These are phyloP conservation scores for Pelargonium fulgidum DNA, from an alignment of 441 rosid genomes.

Conservation along the genomic window DNA sequence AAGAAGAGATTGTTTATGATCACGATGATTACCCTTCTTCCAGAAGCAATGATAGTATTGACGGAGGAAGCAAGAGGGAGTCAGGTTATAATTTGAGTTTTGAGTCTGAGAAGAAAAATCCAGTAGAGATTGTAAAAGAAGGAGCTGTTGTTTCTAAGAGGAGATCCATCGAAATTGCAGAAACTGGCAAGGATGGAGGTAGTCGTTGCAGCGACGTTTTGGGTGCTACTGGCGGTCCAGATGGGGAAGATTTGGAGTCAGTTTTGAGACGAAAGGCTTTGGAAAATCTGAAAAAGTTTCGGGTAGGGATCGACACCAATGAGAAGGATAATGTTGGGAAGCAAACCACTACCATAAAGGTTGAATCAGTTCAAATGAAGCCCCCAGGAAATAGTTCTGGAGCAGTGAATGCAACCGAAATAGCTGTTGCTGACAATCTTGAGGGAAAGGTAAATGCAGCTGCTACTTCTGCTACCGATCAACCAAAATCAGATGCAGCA, in stretches of 20 bases:
- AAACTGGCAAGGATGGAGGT: constrained; percentile 20
- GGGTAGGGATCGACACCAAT: constrained; percentile 32
- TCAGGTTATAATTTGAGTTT: constrained; percentile 18
- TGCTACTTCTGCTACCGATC: constrained; percentile 24
- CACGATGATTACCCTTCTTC: constrained; percentile 49
- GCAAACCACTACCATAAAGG: constrained; percentile 18
- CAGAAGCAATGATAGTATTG: constrained; percentile 44
- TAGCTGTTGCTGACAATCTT: constrained; percentile 21
- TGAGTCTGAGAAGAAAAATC: constrained; percentile 21
- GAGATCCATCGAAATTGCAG: constrained; percentile 15
- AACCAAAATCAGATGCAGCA: constrained; percentile 34
- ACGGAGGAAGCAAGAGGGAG: constrained; percentile 30
- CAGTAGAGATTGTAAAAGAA: constrained; percentile 28
- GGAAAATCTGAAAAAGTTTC: constrained; percentile 62
- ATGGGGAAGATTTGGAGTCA: constrained; percentile 50
- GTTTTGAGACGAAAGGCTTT: constrained; percentile 63
- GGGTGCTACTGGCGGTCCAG: constrained; percentile 21
- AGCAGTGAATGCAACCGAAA: constrained; percentile 20
- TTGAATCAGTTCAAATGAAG: constrained; percentile 23
- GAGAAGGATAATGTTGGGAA: constrained; percentile 19
- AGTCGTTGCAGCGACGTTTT: constrained; percentile 26
- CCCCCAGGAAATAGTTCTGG: constrained; percentile 18
- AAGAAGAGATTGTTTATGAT: constrained; percentile 44
- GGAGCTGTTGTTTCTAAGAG: constrained; percentile 24
- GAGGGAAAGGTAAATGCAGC: constrained; percentile 23